Evolutionary conservation across 805 yeast species (phyloP), one percentile per base, ranked within the genome.

Genomic region (Candida easanensis): DNA sequence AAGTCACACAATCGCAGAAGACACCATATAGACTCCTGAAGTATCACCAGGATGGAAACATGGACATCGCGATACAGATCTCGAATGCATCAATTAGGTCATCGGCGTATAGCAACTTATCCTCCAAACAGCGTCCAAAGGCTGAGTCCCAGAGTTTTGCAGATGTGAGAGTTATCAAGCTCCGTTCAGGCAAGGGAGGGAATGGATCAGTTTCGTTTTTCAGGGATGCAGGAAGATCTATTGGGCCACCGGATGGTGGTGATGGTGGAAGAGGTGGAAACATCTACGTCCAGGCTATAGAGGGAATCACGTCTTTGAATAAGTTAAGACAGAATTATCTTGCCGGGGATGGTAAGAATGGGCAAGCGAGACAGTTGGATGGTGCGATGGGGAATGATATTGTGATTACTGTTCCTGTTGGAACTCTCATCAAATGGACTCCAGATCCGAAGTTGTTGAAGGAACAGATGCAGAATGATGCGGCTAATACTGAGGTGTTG

Each of bases 201-300:
- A 73, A 83, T 59, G 99, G 99, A 6, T 71, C 77, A 25, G 83
- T 88, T 0, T 84, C 97, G 0, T 93, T 93, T 63, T 76, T 82
- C 46, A 71, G 97, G 51, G 98, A 88, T 52, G 86, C 96, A 4
- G 87, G 89, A 32, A 66, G 87, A 33, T 73, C 96, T 0, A 73
- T 75, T 16, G 99, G 99, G 0, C 98, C 99, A 0, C 96, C 99
- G 0, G 95, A 90, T 63, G 99, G 99, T n/a, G 99, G 99, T 9
- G 97, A 93, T 65, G 99, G 99, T 23, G 99, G 98, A 4, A 68
- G 73, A 48, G 99, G 99, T 18, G 99, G 99, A 3, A 74, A 82
- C 41, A 75, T 93, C 3, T 91, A 84, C 59, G 78, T 93, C 2
- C 87, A 83, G 58, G 96, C 95, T 3, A 80, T 82, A 2, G 78